Conservation (phyloP, 2,329 filamentous ascomycete genomes). For the Dryadomyces sulphureus region DNA sequence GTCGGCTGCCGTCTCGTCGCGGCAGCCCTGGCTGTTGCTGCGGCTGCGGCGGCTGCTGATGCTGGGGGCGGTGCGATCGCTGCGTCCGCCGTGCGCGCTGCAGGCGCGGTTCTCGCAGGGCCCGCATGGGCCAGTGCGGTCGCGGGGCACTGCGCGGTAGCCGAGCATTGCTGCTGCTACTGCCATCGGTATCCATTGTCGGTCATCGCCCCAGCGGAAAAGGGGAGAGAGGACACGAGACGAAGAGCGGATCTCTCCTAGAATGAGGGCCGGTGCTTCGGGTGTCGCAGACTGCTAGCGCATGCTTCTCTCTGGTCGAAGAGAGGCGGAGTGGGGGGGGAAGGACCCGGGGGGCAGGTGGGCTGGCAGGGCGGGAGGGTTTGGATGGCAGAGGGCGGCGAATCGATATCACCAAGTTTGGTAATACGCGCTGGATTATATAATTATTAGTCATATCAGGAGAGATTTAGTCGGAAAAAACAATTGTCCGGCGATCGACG, state of each 20-base stretch:
- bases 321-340: too few species aligned
- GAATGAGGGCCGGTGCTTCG: neutral
- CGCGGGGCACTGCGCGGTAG: neutral
- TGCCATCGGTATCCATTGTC: slow-evolving; percentile 1
- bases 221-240: neutral
- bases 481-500: neutral
- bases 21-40: neutral
- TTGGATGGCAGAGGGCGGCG: neutral
- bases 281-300: neutral
- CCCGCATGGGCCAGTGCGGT: neutral
- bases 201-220: neutral
- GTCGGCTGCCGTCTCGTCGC: neutral
- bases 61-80: neutral
- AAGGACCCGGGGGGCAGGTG: too few species aligned
- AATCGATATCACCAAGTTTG: too few species aligned
- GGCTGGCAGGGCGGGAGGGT: neutral
- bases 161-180: neutral
- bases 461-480: too few species aligned
- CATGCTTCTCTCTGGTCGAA: neutral
- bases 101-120: neutral
- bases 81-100: neutral
- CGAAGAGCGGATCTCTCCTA: neutral
- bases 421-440: too few species aligned
- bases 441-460: too few species aligned
- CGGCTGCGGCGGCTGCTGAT: neutral